These are phyloP conservation scores for Rhododendron molle DNA, from an alignment of 148 eudicot genomes.

Conservation along the genomic window DNA sequence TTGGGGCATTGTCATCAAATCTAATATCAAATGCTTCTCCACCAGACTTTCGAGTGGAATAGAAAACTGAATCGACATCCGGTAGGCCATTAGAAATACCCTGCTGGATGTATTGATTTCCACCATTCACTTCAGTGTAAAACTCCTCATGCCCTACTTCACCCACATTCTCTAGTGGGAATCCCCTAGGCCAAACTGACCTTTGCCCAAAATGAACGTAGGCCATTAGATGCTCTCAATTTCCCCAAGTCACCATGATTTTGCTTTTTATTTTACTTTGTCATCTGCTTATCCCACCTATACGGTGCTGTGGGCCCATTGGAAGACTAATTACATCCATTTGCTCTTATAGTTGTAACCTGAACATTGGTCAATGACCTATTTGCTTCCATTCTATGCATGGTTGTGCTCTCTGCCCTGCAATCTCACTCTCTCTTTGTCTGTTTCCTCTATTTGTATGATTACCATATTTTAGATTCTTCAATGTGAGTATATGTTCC, in stretches of 20 bases:
- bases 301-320: not conserved
- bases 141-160: constrained; percentile 30
- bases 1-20: constrained; percentile 32
- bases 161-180: constrained; percentile 37
- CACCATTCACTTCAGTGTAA: constrained; percentile 21
- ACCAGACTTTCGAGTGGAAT: constrained; percentile 26
- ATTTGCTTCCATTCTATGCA: not conserved
- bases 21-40: constrained; percentile 26
- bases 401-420: not conserved
- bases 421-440: not conserved
- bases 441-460: not conserved
- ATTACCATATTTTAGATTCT: not conserved
- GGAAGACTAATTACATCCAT: not conserved
- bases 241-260: not conserved
- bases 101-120: constrained; percentile 32
- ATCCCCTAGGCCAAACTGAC: constrained; percentile 39
- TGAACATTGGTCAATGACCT: not conserved
- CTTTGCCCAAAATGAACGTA: constrained; percentile 39
- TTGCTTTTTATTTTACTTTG: not conserved
- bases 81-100: constrained; percentile 38
- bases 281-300: not conserved
- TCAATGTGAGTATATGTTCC: not conserved
- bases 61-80: constrained; percentile 34
- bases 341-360: not conserved
- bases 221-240: not conserved